Conservation (phyloP, 495 filamentous ascomycete genomes). For the Bombardia bombarda region DNA sequence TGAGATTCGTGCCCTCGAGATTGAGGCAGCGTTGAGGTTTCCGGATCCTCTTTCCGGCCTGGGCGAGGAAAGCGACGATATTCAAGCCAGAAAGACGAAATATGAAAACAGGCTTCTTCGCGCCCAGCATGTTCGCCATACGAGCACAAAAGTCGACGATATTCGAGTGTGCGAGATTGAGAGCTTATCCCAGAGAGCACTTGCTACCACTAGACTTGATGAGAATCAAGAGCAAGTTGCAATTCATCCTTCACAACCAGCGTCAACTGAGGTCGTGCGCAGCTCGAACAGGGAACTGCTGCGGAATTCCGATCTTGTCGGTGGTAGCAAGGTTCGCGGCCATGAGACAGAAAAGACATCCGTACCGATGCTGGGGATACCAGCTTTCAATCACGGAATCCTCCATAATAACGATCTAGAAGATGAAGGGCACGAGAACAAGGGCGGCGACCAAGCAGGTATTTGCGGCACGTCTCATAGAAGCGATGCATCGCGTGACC, state of each 20-base stretch:
- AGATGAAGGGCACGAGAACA: not conserved
- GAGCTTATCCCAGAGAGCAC: slow-evolving; percentile 46
- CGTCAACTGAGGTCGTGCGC: slow-evolving; percentile 23
- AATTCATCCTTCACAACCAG: slow-evolving; percentile 27
- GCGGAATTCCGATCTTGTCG: slow-evolving; percentile 6
- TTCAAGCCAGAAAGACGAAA: not conserved
- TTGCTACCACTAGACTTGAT: slow-evolving; percentile 50
- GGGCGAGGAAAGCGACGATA: not conserved
- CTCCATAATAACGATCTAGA: not conserved
- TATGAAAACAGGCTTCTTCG: slow-evolving; percentile 1
- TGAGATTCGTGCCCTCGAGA: slow-evolving; percentile 44
- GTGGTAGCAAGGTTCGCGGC: slow-evolving; percentile 29
- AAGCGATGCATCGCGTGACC: slow-evolving; percentile 53
- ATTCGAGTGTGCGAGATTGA: slow-evolving; percentile 52
- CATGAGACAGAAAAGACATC: slow-evolving; percentile 15
- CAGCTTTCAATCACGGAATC: no score
- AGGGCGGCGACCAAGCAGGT: no score
- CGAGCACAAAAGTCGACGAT: slow-evolving; percentile 42
- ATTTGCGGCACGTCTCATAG: slow-evolving; percentile 1
- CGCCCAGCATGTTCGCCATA: slow-evolving; percentile 13
- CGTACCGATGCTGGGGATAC: no score
- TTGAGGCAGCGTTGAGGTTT: slow-evolving; percentile 26
- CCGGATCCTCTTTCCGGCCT: slow-evolving; percentile 5
- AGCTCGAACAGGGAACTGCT: slow-evolving; percentile 15
- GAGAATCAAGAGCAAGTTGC: slow-evolving; percentile 49